Evolutionary conservation across 164 flowering plant genomes (phyloP), one percentile per base, ranked within the genome.

Genomic region (Magnolia officinalis): DNA sequence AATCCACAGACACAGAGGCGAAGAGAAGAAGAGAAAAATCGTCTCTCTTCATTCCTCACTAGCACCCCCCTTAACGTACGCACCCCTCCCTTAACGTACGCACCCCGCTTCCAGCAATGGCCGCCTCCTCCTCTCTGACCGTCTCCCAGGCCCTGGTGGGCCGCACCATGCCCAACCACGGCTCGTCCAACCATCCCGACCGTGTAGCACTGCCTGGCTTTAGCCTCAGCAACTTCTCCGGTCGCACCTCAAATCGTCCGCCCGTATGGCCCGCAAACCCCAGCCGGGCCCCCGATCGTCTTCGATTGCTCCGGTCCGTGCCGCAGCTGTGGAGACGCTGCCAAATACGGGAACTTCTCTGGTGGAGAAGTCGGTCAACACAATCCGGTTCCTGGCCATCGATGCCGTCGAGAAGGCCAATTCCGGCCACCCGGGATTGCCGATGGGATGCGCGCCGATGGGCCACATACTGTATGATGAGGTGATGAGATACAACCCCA

Each of bases 381-480:
- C 98, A 63, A 94, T 94, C 75, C 73, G 99, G 68, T 94, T 94
- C 79, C 79, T 96, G 64, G 93, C 99, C 0, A 84, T 96, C n/a
- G 99, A 96, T 79, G 97, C 98, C 5, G 98, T 96, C 0, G 98
- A 96, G 85, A 96, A 94, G 85, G 99, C 99, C 1, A 94, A 96
- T 76, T 92, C 98, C 14, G 98, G 99, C 1, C 99, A 96, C 80
- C 99, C 99, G 1, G 99, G 99, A 61, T 71, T 96, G 80, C 99
- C 99, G 21, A 96, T 96, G 99, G 99, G 99, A 0, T 94, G 98
- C 76, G 99, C 99, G 11, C 99, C 99, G 9, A 88, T 96, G 92
- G 98, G 96, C 59, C 98, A 96, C 73, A 86, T 94, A 3, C 77
- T 96, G 80, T 94, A 90, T 74, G 98, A 94, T 82, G 98, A 96